Evolutionary conservation across 2,329 filamentous ascomycete species (phyloP), one percentile per base, ranked within the genome.

Genomic region (Coniella lustricola): DNA sequence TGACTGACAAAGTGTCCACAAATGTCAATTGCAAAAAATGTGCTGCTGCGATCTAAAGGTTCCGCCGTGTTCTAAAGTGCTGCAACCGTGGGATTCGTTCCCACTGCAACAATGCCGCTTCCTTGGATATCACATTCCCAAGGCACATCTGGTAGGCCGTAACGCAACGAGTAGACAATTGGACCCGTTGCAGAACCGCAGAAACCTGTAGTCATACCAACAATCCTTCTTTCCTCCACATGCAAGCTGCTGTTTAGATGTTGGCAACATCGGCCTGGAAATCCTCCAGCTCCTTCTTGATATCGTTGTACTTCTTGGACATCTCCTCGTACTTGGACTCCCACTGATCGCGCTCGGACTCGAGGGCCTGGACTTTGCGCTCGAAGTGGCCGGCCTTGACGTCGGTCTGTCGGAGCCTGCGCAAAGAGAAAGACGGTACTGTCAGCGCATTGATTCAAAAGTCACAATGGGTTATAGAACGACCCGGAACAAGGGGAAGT

Each of bases 311-410:
- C 75, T 96, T 95, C 82, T 90, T 86, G 61, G 84, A 71, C 85
- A 95, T 94, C 70, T 97, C 91, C 74, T 97, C 93, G 75, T 94
- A 97, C 78, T 98, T 97, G 71, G 78, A 68, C 77, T 97, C 93
- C 90, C 90, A 96, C 71, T 90, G 82, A 71, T 96, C 90, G 63
- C 88, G 86, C 68, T 90, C 82, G 64, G 81, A 77, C 75, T 98
- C 93, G 64, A 96, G 84, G 62, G 93, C 91, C 72, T 96, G 89
- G 60, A 97, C 93, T 79, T 97, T 97, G 74, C 93, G 93, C 77
- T 98, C 93, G 73, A 91, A 97, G 77, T 98, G 91, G 63, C 91
- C 93, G 64, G 91, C 90, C 80, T 97, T 97, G 74, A 97, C 90
- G 69, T 98, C 93, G 74, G 93, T 96, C 76, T 95, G 90, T 69